Evolutionary conservation across 2,329 filamentous ascomycete genomes (phyloP), one percentile per base, ranked within the genome.

Genomic region (Exserohilum rostratum): DNA sequence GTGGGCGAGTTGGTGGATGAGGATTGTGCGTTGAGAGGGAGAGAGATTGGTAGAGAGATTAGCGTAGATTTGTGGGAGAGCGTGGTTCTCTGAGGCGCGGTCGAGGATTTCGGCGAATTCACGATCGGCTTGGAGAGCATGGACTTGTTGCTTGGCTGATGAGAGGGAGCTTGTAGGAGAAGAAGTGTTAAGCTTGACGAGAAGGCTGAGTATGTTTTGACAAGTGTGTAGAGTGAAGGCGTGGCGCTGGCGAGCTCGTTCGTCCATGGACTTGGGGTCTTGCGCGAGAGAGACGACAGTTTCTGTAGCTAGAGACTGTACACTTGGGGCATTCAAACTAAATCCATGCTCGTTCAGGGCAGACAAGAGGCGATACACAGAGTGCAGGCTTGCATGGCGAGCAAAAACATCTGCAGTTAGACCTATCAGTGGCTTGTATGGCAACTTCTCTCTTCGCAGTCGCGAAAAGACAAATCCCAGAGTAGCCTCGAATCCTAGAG

Each of bases 1-100:
- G 46, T 71, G 58, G 6, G 70, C 72, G 29, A 75, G 57, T 46
- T 74, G 69, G 33, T 74, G 69, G 39, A 72, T 60, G 35, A 75
- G 50, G 3, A 57, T 48, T 7, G 55, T 47, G 20, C 64, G 66
- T 3, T 60, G 38, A 6, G 60, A 38, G 17, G 57, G 40, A 6
- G 66, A 34, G 1, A 60, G 46, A 10, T 69, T 57, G 13, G 55
- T 7, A 7, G 54, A 39, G n/a, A 54, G 17, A 13, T 62, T 54
- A n/a, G 60, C 59, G 35, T 63, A 67, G 9, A 53, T 48, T 20
- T 68, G 44, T 3, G 72, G 72, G 3, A 74, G 60, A 3, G 66
- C 61, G n/a, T 55, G 48, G 11, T 51, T 56, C 13, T 54, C 55
- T 15, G 52, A 40, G 15, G 72, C 72, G 7, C 59, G 56, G 6